Evolutionary conservation across 176 grass and related monocot species (phyloP).

Genomic region (Triticum dicoccoides): DNA sequence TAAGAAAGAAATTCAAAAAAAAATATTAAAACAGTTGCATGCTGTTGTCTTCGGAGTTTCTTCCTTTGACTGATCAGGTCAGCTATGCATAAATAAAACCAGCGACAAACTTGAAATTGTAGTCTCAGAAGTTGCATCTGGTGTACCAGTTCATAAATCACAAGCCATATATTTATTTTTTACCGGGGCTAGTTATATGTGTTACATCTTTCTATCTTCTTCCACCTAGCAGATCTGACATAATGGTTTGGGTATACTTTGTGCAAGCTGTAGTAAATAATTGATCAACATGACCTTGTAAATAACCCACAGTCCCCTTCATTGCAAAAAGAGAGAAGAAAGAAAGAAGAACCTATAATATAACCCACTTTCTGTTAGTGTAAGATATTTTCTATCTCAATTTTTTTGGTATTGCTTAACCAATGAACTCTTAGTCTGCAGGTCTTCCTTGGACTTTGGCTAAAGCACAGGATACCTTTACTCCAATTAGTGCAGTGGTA

Average conservation of each 20-base stretch:
- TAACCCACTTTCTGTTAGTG: background rate
- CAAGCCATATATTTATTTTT: background rate
- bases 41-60: background rate
- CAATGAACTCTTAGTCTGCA: constrained; percentile 49
- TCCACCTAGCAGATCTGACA: background rate
- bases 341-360: background rate
- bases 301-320: background rate
- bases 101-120: background rate
- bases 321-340: background rate
- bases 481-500: constrained; percentile 94
- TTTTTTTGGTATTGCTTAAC: constrained; percentile 15
- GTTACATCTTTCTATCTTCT: background rate
- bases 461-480: constrained; percentile 97
- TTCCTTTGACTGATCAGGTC: background rate
- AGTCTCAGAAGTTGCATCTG: background rate
- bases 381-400: background rate
- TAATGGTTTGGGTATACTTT: background rate
- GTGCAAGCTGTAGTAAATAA: background rate
- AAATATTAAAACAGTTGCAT: background rate
- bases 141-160: background rate
- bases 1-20: background rate
- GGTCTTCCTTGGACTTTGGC: constrained; percentile 96
- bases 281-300: background rate
- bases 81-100: background rate
- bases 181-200: background rate